Percentiles rank a stretch among this genome's conserved stretches.
Conservation (phyloP, 305 asterid genomes). For the Fraxinus floribunda region DNA sequence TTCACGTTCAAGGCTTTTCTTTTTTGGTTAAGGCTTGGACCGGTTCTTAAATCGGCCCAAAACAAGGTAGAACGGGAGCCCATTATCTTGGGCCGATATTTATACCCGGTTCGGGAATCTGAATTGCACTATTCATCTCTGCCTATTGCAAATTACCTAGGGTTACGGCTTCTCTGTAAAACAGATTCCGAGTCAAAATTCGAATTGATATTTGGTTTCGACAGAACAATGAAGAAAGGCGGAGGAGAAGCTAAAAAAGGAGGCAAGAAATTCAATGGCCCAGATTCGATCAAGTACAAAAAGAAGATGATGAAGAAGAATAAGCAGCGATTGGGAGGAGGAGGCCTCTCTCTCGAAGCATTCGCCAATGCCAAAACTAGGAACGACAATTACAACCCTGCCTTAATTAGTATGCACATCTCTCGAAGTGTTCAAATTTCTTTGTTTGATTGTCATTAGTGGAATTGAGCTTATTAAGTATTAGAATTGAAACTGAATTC, state of each 20-base stretch:
- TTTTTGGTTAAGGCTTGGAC: not conserved
- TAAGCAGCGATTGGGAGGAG: constrained; percentile 85
- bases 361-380: constrained; percentile 76
- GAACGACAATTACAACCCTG: constrained; percentile 61
- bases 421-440: not conserved
- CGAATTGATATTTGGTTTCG: not conserved
- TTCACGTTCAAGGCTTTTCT: not conserved
- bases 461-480: not conserved
- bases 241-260: constrained; percentile 29
- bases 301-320: constrained; percentile 60
- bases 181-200: not conserved
- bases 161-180: constrained; percentile 24
- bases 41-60: not conserved
- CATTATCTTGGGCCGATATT: not conserved
- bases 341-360: constrained; percentile 71
- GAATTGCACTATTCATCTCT: not conserved
- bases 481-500: not conserved
- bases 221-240: constrained; percentile 37
- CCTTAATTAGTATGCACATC: constrained; percentile 59
- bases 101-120: not conserved
- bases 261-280: constrained; percentile 36
- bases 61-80: not conserved
- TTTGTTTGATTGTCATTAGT: not conserved
- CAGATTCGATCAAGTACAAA: constrained; percentile 38
- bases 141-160: not conserved